Base-by-base conservation (phyloP, 805 yeast species). In the Zygoascus tannicola region DNA sequence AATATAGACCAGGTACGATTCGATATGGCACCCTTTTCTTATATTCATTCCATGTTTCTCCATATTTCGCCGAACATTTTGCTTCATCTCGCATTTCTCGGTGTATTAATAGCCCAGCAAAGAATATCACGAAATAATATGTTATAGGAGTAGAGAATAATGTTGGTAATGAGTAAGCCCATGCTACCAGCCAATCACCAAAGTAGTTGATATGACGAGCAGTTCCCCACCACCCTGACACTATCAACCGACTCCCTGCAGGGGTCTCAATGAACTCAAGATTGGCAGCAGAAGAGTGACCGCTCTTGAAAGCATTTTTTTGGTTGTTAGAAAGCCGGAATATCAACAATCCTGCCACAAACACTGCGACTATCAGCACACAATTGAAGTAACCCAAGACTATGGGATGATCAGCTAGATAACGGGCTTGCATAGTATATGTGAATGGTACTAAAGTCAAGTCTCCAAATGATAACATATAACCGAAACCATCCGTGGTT, bases 401-500 rank as follows among this genome's bases (percentile, higher is more conserved):
- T 18, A 79, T 64, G 20, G 79, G 78, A 48, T 78, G 75, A 36
- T 79, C 71, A 4, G 87, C 75, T 50, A 90, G 66, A 59, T 79
- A 92, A 49, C 97, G 74, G 2, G 94, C 73, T 60, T 92, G 98
- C 47, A 92, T 61, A 7, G 87, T 74, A 62, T 92, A 92, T 1
- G 94, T 74, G 70, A 90, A 90, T 26, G 98, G 98, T 19, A 92
- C 86, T 69, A 92, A 74, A 2, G 92, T 79, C 55, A 92, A 71
- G 60, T 92, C 98, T 22, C 98, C 98, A 67, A 90, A 88, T 2
- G 87, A 78, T 43, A 92, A 70, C 98, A 92, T 92, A 65, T 81
- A 88, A 1, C 98, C 98, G 60, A 92, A 86, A 0, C 98, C 98
- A 65, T 92, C 98, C 8, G 95, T 85, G 4, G 94, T 83, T 40